These are phyloP conservation scores for Trichoderma atrobrunneum DNA, from an alignment of 2,329 filamentous ascomycete species.

Conservation along the genomic window DNA sequence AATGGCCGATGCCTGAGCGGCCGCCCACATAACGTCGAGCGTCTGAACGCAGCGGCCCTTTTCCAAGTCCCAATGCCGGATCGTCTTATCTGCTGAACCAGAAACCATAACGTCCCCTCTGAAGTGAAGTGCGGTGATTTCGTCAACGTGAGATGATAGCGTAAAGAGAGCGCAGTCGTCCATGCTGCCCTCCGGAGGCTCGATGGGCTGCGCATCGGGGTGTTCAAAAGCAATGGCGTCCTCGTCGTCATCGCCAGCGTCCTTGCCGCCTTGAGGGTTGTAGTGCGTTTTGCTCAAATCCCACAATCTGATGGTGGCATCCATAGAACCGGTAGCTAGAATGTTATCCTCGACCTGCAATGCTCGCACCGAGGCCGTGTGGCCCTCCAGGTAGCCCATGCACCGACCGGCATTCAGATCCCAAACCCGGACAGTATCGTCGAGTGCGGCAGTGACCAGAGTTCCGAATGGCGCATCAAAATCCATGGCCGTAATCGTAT, in stretches of 20 bases:
- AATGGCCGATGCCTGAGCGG: constrained; percentile 78
- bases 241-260: constrained; percentile 55
- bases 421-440: constrained; percentile 95
- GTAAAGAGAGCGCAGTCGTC: constrained; percentile 86
- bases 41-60: constrained; percentile 98
- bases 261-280: constrained; percentile 64
- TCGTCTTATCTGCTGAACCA: constrained; percentile 93
- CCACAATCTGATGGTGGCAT: constrained; percentile 93
- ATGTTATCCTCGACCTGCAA: constrained; percentile 95
- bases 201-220: constrained; percentile 63
- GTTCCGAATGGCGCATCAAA: constrained; percentile 98
- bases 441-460: constrained; percentile 85
- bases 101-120: constrained; percentile 86
- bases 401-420: constrained; percentile 91
- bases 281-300: constrained; percentile 88
- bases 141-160: constrained; percentile 85
- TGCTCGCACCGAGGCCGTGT: constrained; percentile 88
- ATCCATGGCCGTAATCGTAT: constrained; percentile 84
- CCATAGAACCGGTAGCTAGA: constrained; percentile 88
- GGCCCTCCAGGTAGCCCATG: constrained; percentile 87
- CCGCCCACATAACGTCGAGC: constrained; percentile 95
- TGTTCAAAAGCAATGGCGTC: constrained; percentile 72
- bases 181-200: constrained; percentile 76
- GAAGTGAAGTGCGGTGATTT: constrained; percentile 93
- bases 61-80: constrained; percentile 95